phyloP scores from a whole-genome alignment of 805 yeast species.

The Cyberlindnera mississippiensis region DNA sequence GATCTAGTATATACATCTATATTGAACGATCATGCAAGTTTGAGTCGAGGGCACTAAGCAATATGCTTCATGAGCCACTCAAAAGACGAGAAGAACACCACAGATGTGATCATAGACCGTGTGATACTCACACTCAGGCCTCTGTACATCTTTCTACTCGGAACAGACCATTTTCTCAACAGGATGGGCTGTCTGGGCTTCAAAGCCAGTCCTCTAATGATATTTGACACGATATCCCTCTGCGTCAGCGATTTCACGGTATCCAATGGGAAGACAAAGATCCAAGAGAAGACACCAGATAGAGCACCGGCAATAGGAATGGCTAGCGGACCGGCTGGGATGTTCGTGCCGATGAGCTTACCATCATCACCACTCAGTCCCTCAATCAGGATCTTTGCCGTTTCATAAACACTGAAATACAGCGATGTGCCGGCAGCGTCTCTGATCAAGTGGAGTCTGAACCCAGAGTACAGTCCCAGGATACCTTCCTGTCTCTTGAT shows the following conservation, averaged over 20 bases:
- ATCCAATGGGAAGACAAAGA: slow-evolving; percentile 73
- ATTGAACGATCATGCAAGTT: not conserved
- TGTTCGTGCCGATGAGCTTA: slow-evolving; percentile 30
- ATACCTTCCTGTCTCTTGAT: slow-evolving; percentile 58
- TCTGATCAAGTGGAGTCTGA: slow-evolving; percentile 58
- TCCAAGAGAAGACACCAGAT: slow-evolving; percentile 75
- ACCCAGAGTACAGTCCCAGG: slow-evolving; percentile 69
- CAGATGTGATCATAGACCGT: slow-evolving; percentile 68
- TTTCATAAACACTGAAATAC: slow-evolving; percentile 73
- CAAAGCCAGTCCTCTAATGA: slow-evolving; percentile 50
- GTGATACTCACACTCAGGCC: slow-evolving; percentile 74
- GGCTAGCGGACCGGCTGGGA: slow-evolving; percentile 36
- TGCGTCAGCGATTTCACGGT: slow-evolving; percentile 75
- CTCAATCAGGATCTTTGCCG: slow-evolving; percentile 51
- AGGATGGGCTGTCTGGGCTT: slow-evolving; percentile 34
- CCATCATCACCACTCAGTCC: slow-evolving; percentile 24
- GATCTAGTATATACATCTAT: not conserved
- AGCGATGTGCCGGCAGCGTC: slow-evolving; percentile 70
- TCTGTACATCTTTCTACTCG: slow-evolving; percentile 55
- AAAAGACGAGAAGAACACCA: slow-evolving; percentile 69
- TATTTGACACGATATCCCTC: slow-evolving; percentile 65
- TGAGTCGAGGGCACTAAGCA: slow-evolving; percentile 26
- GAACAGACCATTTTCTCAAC: slow-evolving; percentile 35
- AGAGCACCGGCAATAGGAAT: slow-evolving; percentile 73
- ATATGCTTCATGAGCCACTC: slow-evolving; percentile 63